Percentiles rank a stretch among this genome's conserved stretches.
phyloP scores from a whole-genome alignment of 2,329 filamentous ascomycete species.

The Diaporthe amygdali region DNA sequence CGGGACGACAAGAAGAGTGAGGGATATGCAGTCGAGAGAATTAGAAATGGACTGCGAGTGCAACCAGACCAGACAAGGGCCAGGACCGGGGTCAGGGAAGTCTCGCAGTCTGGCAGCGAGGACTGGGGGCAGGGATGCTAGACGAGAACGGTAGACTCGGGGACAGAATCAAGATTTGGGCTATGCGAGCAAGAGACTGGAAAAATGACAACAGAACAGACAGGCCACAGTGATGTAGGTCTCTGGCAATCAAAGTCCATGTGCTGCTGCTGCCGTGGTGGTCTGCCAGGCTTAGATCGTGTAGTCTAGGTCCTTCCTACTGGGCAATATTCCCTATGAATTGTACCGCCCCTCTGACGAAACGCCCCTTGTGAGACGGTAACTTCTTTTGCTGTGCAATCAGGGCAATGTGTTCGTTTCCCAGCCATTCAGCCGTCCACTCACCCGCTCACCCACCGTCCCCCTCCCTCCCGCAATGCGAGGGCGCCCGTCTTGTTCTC shows the following conservation, averaged over 20 bases:
- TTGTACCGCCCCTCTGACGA: background rate
- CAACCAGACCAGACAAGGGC: background rate
- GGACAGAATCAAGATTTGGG: conserved; percentile 6
- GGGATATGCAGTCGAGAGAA: conserved; percentile 16
- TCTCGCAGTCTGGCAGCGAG: background rate
- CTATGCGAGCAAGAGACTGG: background rate
- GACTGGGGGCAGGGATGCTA: background rate
- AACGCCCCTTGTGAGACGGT: background rate
- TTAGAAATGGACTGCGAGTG: conserved; percentile 3
- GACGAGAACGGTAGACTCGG: background rate
- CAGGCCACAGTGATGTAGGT: background rate
- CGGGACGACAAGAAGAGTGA: conserved; percentile 11
- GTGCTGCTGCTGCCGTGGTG: no score
- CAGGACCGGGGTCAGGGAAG: background rate
- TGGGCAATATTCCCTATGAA: background rate
- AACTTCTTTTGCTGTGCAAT: background rate
- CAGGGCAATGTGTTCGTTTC: background rate
- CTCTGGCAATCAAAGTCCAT: background rate
- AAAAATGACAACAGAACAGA: background rate
- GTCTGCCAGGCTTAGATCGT: no score
- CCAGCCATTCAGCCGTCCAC: conserved; percentile 23
- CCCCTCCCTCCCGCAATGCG: conserved; percentile 10
- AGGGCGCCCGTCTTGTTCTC: conserved; percentile 10
- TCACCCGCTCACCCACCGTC: no score
- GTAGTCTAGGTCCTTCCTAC: background rate